Percentiles rank a stretch among this genome's conserved stretches.
These are phyloP conservation scores for Claviceps spartinae DNA, from an alignment of 2,329 filamentous ascomycete genomes.

Conservation along the genomic window DNA sequence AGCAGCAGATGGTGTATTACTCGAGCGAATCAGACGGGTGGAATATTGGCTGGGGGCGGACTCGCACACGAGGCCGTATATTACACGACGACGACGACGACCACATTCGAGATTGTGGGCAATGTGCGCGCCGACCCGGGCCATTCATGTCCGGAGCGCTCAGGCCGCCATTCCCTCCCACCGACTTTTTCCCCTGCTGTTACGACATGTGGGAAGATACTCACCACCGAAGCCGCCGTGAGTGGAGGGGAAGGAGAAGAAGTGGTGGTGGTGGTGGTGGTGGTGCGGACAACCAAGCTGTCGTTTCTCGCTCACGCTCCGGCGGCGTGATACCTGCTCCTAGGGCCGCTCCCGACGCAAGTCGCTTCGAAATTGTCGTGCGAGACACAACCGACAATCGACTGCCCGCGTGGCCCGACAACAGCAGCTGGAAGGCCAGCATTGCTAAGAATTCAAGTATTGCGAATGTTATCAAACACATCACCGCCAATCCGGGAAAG, in stretches of 20 bases:
- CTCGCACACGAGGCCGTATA: neutral
- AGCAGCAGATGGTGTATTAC: neutral
- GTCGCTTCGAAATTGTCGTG: neutral
- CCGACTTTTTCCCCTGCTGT: neutral
- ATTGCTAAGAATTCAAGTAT: neutral
- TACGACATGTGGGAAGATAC: neutral
- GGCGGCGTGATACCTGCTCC: neutral
- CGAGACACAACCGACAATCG: constrained; percentile 1
- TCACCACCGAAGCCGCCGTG: neutral
- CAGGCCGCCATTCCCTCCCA: neutral
- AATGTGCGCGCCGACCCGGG: neutral
- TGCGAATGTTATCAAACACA: neutral
- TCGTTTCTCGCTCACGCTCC: neutral
- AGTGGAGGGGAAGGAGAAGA: neutral
- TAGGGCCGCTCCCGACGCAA: neutral
- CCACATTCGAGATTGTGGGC: neutral
- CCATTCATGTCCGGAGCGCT: neutral
- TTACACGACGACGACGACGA: neutral
- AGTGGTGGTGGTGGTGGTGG: neutral
- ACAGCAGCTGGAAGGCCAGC: neutral
- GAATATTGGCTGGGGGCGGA: neutral
- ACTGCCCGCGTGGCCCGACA: neutral
- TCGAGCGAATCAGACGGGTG: neutral
- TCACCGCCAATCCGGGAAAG: neutral
- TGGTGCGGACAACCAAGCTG: neutral